These are phyloP conservation scores for Vickermania spadyakhi DNA, from an alignment of 208 protist species.

Conservation along the genomic window DNA sequence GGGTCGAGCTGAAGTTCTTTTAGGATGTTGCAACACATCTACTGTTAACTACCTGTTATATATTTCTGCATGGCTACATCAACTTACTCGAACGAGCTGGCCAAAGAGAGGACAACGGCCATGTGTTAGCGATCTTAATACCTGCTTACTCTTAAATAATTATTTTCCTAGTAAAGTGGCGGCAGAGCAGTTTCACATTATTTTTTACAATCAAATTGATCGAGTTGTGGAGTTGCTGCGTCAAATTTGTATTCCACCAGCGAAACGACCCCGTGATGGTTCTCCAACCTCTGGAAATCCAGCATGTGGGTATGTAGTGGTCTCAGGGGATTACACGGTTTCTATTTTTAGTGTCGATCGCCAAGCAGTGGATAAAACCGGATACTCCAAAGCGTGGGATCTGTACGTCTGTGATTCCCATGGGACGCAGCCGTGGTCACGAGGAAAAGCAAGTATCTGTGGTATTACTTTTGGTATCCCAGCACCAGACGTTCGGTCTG, in stretches of 20 bases:
- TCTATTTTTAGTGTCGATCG: conserved; percentile 71
- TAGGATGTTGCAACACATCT: conserved; percentile 46
- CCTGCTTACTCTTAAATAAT: conserved; percentile 48
- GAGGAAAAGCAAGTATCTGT: conserved; percentile 57
- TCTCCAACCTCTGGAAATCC: conserved; percentile 7
- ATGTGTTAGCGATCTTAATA: conserved; percentile 74
- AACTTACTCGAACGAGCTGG: conserved; percentile 63
- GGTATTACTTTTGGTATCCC: conserved; percentile 41
- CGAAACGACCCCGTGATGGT: conserved; percentile 6
- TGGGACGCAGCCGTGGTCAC: conserved; percentile 81
- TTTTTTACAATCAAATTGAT: conserved; percentile 73
- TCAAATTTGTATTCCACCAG: conserved; percentile 29
- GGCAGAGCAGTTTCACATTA: conserved; percentile 64
- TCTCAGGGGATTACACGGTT: conserved; percentile 83
- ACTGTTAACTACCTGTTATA: conserved; percentile 85
- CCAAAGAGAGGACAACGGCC: conserved; percentile 54
- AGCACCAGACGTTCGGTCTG: not conserved
- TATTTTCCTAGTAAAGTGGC: conserved; percentile 64
- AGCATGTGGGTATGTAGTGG: conserved; percentile 81
- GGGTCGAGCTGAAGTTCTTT: conserved; percentile 48
- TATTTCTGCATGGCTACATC: conserved; percentile 83
- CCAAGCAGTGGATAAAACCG: conserved; percentile 3
- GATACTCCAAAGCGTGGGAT: conserved; percentile 53
- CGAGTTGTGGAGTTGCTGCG: conserved; percentile 37
- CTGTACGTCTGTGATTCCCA: conserved; percentile 86